These are phyloP conservation scores for Zea mays DNA, from an alignment of 176 grass and related monocot genomes.

Conservation along the genomic window Zm-B73-REFERENCE-NAM-5.0 NC_050103.1:146486001-146486500, in stretches of 20 bases:
- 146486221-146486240: constrained; percentile 27
- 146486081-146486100: constrained; percentile 80
- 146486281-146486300: constrained; percentile 87
- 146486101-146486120: constrained; percentile 96
- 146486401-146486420: neutral
- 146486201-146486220: constrained; percentile 10
- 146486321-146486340: constrained; percentile 49
- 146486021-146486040: neutral
- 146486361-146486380: neutral
- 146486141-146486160: constrained; percentile 58
- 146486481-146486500: constrained; percentile 60
- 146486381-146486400: neutral
- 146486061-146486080: constrained; percentile 61
- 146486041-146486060: constrained; percentile 26
- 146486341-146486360: neutral
- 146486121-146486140: constrained; percentile 90
- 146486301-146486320: constrained; percentile 94
- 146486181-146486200: constrained; percentile 10
- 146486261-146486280: constrained; percentile 99
- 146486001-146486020: neutral
- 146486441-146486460: constrained; percentile 90
- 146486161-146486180: constrained; percentile 8
- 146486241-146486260: constrained; percentile 99
- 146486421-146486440: constrained; percentile 53
- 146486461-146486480: constrained; percentile 74